These are phyloP conservation scores for Rhodamnia rubescens DNA, from an alignment of 345 rosid species.

Conservation along the genomic window DNA sequence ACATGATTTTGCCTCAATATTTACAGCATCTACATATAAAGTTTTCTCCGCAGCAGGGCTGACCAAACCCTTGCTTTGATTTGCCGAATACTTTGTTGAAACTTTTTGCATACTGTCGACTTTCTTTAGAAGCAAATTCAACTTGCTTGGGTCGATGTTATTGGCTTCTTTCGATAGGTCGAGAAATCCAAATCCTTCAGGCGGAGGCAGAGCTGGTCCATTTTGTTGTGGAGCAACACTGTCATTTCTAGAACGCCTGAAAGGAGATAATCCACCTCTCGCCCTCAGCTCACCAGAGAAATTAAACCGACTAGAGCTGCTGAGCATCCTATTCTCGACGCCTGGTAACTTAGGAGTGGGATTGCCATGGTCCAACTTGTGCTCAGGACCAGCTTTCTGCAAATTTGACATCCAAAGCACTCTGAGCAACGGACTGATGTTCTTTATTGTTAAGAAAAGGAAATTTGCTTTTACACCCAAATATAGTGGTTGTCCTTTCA, in stretches of 20 bases:
- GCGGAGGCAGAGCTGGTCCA: slow-evolving; percentile 42
- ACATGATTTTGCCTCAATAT: slow-evolving; percentile 12
- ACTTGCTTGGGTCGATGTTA: slow-evolving; percentile 22
- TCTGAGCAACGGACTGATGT: neutral
- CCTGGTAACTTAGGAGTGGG: slow-evolving; percentile 31
- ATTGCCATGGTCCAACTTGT: slow-evolving; percentile 19
- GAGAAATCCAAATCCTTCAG: slow-evolving; percentile 27
- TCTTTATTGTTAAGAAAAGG: neutral
- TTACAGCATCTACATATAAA: slow-evolving; percentile 49
- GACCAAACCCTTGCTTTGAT: neutral
- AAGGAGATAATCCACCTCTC: slow-evolving; percentile 7
- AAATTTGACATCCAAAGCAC: neutral
- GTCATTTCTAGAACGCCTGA: slow-evolving; percentile 22
- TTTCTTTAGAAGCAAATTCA: slow-evolving; percentile 23
- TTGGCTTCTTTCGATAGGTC: slow-evolving; percentile 55
- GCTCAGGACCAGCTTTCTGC: neutral
- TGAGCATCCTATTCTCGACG: neutral
- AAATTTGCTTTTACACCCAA: neutral
- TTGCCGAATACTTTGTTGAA: neutral
- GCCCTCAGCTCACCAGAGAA: slow-evolving; percentile 5
- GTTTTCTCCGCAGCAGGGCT: slow-evolving; percentile 56
- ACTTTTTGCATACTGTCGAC: slow-evolving; percentile 12
- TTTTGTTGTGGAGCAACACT: slow-evolving; percentile 43
- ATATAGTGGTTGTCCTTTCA: neutral
- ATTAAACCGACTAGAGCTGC: neutral